These are phyloP conservation scores for Erucastrum elatum DNA, from an alignment of 345 rosid genomes.

Conservation along the genomic window DNA sequence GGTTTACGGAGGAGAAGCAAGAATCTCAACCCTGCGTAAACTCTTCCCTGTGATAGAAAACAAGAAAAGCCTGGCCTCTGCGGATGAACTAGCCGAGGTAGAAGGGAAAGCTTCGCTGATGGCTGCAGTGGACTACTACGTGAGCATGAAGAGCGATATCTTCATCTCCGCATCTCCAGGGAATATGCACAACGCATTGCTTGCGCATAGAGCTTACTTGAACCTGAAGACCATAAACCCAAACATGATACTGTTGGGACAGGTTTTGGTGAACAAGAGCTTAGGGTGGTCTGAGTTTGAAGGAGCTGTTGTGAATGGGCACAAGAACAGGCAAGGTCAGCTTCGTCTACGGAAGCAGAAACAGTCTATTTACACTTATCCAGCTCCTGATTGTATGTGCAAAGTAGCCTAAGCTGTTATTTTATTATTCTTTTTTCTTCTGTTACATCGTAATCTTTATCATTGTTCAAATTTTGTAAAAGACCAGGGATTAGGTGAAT, in stretches of 20 bases:
- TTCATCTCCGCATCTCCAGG: constrained; percentile 97
- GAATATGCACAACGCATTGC: constrained; percentile 97
- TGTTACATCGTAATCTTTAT: background rate
- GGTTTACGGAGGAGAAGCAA: constrained; percentile 96
- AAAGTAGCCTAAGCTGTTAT: constrained; percentile 32
- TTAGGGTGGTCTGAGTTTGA: constrained; percentile 77
- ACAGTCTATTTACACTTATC: constrained; percentile 92
- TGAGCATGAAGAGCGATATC: constrained; percentile 87
- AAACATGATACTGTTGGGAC: constrained; percentile 77
- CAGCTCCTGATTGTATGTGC: constrained; percentile 95
- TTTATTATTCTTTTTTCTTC: background rate
- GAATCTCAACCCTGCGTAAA: constrained; percentile 65
- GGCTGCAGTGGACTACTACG: constrained; percentile 93
- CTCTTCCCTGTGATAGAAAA: constrained; percentile 83
- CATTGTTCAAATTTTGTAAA: background rate
- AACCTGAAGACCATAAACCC: constrained; percentile 90
- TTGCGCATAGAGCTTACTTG: constrained; percentile 74
- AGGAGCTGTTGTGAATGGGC: constrained; percentile 63
- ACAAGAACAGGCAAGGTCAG: constrained; percentile 80
- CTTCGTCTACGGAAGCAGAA: constrained; percentile 68
- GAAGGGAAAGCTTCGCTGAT: constrained; percentile 81
- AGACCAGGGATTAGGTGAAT: background rate
- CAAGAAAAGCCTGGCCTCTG: constrained; percentile 82
- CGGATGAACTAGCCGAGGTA: constrained; percentile 57
- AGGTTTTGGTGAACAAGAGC: constrained; percentile 77